Evolutionary conservation across 208 protist genomes (phyloP).

Genomic region (Naegleria gruberi): DNA sequence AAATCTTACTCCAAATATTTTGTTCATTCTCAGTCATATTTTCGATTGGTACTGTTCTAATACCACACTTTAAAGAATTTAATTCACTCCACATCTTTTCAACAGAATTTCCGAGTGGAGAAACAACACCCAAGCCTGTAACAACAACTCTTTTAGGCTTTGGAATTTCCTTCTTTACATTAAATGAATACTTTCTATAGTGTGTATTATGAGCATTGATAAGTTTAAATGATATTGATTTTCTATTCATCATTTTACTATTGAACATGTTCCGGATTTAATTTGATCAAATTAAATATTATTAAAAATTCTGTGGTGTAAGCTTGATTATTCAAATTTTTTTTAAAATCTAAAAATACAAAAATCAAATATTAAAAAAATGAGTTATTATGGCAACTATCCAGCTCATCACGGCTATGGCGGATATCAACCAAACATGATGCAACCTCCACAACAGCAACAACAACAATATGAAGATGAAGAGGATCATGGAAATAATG

Average conservation of each 20-base stretch:
- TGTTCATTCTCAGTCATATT: neutral
- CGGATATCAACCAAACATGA: neutral
- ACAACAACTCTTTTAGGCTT: conserved; percentile 70
- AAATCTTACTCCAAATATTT: neutral
- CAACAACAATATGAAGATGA: neutral
- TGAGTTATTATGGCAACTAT: neutral
- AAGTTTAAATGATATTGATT: neutral
- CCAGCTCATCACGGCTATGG: neutral
- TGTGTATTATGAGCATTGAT: neutral
- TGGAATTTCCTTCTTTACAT: neutral
- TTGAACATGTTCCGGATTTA: neutral
- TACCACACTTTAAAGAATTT: neutral
- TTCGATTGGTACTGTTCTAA: neutral
- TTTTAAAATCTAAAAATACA: too few species aligned
- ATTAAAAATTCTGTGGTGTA: too few species aligned
- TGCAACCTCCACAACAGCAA: neutral
- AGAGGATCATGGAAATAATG: neutral
- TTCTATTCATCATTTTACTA: neutral
- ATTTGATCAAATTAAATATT: too few species aligned
- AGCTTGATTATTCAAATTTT: too few species aligned
- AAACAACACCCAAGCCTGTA: conserved; percentile 83
- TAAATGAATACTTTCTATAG: neutral
- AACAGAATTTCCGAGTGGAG: conserved; percentile 71
- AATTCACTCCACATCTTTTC: conserved; percentile 61
- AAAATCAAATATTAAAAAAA: neutral